A percentile compares a stretch with the other conserved stretches of the same genome.
These are phyloP conservation scores for Colletotrichum sojae DNA, from an alignment of 2,329 filamentous ascomycete species.

Conservation along the genomic window DNA sequence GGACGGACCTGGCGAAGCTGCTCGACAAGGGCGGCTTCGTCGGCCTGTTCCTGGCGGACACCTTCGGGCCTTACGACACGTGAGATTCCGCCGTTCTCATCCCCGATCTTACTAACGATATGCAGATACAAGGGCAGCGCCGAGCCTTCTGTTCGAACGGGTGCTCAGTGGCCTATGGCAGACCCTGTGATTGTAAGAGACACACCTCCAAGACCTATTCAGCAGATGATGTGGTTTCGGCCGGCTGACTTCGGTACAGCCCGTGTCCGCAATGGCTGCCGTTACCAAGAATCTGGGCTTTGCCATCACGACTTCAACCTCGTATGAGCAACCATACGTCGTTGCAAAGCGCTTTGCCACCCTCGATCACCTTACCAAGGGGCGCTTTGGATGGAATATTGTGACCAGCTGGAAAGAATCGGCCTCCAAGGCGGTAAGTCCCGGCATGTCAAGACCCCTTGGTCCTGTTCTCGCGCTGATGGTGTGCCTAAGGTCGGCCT, in stretches of 20 bases:
- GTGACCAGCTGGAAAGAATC: slow-evolving; percentile 72
- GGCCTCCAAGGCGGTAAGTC: slow-evolving; percentile 66
- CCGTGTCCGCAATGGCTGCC: slow-evolving; percentile 70
- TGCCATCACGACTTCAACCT: slow-evolving; percentile 74
- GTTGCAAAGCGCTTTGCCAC: slow-evolving; percentile 74
- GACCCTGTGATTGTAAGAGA: slow-evolving; percentile 71
- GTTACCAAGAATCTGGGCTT: slow-evolving; percentile 75
- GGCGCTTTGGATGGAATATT: slow-evolving; percentile 76
- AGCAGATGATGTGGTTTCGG: too few relatives aligned
- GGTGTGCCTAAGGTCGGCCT: slow-evolving; percentile 61
- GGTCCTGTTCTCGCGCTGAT: too few relatives aligned
- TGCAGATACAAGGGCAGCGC: slow-evolving; percentile 60
- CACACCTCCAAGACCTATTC: too few relatives aligned
- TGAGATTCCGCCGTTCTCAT: slow-evolving; percentile 47
- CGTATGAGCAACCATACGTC: slow-evolving; percentile 73
- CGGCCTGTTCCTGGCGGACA: slow-evolving; percentile 74
- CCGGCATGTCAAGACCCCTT: too few relatives aligned
- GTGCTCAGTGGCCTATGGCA: slow-evolving; percentile 75
- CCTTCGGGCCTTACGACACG: slow-evolving; percentile 71
- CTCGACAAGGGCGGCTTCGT: slow-evolving; percentile 75
- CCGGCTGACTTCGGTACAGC: background rate
- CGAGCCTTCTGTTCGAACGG: slow-evolving; percentile 69
- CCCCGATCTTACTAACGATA: background rate
- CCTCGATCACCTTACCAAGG: slow-evolving; percentile 72
- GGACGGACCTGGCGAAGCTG: slow-evolving; percentile 74